Evolutionary conservation across 1,139 yeast species (phyloP).

Genomic region (Hyphopichia wangnamkhiaoensis): DNA sequence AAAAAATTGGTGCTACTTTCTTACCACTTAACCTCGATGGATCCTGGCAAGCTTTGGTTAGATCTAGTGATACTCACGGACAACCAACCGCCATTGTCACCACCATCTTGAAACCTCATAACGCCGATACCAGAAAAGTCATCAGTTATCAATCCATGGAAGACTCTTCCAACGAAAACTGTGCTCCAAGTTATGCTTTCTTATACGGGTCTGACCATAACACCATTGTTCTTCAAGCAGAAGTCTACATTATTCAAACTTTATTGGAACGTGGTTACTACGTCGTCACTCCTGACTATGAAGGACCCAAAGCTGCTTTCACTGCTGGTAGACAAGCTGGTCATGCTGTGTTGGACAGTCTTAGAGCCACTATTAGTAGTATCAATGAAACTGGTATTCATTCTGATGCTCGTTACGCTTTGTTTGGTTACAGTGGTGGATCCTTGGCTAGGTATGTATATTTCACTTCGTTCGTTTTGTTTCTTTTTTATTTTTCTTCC

Average conservation of each 20-base stretch:
- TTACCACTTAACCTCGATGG: constrained; percentile 16
- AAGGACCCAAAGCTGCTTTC: constrained; percentile 20
- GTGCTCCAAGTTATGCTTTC: constrained; percentile 17
- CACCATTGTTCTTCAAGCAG: constrained; percentile 16
- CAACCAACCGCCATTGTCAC: constrained; percentile 31
- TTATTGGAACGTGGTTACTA: constrained; percentile 27
- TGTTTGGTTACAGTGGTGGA: constrained; percentile 36
- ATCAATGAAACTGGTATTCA: constrained; percentile 21
- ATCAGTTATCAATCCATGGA: constrained; percentile 19
- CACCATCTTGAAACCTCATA: constrained; percentile 32
- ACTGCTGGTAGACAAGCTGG: constrained; percentile 26
- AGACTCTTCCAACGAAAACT: constrained; percentile 13
- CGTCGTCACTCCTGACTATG: constrained; percentile 28
- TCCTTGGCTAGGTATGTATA: constrained; percentile 18
- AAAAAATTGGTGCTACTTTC: constrained; percentile 15
- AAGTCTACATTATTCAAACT: constrained; percentile 19
- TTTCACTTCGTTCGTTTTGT: too few species aligned
- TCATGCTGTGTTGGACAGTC: constrained; percentile 21
- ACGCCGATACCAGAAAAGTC: constrained; percentile 23
- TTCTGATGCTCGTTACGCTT: constrained; percentile 18
- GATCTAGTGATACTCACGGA: constrained; percentile 32
- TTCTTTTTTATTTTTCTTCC: not conserved
- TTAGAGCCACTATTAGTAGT: constrained; percentile 21
- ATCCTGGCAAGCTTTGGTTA: constrained; percentile 33
- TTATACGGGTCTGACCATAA: constrained; percentile 11